Evolutionary conservation across 2,329 filamentous ascomycete genomes (phyloP), one percentile per base, ranked within the genome.

Genomic region (Pseudogymnoascus sp.): DNA sequence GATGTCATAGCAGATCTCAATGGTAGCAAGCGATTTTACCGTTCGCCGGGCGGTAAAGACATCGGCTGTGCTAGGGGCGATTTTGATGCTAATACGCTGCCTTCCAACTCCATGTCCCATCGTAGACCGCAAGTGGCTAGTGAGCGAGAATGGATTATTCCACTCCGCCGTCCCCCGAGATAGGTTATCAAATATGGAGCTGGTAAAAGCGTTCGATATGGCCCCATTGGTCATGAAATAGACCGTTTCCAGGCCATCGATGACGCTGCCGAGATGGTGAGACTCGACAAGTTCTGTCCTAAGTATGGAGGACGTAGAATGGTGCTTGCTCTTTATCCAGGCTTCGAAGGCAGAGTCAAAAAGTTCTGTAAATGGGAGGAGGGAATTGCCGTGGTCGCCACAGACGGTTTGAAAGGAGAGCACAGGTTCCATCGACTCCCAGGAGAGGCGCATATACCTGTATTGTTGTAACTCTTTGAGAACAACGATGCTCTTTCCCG

Each of bases 401-500:
- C 83, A 86, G 4, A 89, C 81, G 1, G 79, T 75, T 1, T 82
- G 78, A 65, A 86, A 86, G 41, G 84, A 79, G n/a, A 91, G 74
- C 13, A 69, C 76, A 36, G 77, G 80, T 67, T 81, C 82, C 62
- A 67, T 65, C 45, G 66, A 75, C 64, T 63, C 73, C 71, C 63
- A 71, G 62, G 68, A 75, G 57, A 66, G 73, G 64, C 67, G 70
- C 69, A 71, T 60, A 60, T 75, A 69, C 60, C 78, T 73, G 65
- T 83, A 79, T 63, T 82, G 79, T 43, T 86, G 85, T 10, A 96
- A 79, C 60, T 88, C 84, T 66, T 87, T 88, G n/a, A 97, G 77
- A 51, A 97, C 89, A 1, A 95, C 85, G 63, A 95, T 87, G 70
- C 89, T 96, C 75, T 97, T 97, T 0, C 93, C 93, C 1, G 91